A percentile compares a stretch with the other conserved stretches of the same genome.
phyloP scores from a whole-genome alignment of 352 stramenopile genomes.

The Phytophthora cactorum region DNA sequence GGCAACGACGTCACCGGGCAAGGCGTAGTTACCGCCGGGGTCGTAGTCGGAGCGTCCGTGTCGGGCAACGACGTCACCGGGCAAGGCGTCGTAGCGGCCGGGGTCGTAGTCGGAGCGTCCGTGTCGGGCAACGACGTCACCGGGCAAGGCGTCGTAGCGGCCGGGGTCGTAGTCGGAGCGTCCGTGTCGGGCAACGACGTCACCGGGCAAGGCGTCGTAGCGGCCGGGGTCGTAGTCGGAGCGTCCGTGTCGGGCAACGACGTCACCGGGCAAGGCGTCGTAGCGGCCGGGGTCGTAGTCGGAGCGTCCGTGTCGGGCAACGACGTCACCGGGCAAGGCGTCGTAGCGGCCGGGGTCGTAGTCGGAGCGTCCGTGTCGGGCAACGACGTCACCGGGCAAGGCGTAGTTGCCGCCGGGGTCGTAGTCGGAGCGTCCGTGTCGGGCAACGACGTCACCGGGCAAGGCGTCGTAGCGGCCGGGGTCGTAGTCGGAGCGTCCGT shows the following conservation, averaged over 20 bases:
- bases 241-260: conserved; percentile 14
- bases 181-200: neutral
- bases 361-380: conserved; percentile 8
- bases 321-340: conserved; percentile 3
- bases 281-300: neutral
- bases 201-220: neutral
- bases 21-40: conserved; percentile 1
- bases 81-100: conserved; percentile 8
- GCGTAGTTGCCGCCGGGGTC: neutral
- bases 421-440: conserved; percentile 1
- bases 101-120: neutral
- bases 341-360: neutral
- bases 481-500: neutral
- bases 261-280: conserved; percentile 8
- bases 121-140: conserved; percentile 17
- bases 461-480: conserved; percentile 1
- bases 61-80: conserved; percentile 12
- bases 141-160: conserved; percentile 10
- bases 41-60: neutral
- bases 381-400: conserved; percentile 12
- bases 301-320: conserved; percentile 1
- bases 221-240: neutral
- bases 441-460: conserved; percentile 9
- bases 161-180: neutral
- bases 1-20: conserved; percentile 18